Evolutionary conservation across 2,329 filamentous ascomycete genomes (phyloP).

Genomic region (Botrytis squamosa): DNA sequence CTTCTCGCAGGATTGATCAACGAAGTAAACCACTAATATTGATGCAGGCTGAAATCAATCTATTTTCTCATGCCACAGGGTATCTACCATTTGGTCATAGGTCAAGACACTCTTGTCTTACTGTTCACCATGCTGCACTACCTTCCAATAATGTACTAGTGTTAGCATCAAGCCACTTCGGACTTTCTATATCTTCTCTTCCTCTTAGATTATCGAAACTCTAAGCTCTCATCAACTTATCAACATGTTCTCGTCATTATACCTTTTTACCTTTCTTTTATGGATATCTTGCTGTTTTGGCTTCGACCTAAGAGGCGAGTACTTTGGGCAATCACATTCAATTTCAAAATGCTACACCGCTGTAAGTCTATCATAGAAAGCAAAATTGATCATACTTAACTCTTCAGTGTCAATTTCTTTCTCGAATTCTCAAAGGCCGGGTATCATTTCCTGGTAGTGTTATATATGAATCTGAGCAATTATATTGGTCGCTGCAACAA

Average conservation of each 20-base stretch:
- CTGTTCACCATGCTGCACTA: background rate
- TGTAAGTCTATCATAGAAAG: background rate
- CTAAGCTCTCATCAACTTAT: background rate
- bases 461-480: slow-evolving; percentile 26
- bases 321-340: background rate
- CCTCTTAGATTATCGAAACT: background rate
- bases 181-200: background rate
- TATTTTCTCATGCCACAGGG: background rate
- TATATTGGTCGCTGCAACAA: slow-evolving; percentile 39
- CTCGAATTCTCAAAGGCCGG: slow-evolving; percentile 18
- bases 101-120: background rate
- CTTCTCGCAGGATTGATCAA: background rate
- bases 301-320: too few relatives aligned
- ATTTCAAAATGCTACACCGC: background rate
- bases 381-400: background rate
- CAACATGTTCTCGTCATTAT: background rate
- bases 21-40: background rate
- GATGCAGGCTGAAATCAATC: background rate
- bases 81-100: background rate
- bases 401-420: background rate
- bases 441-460: slow-evolving; percentile 27
- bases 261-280: background rate
- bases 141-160: background rate
- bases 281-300: background rate
- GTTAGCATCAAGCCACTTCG: background rate